These are phyloP conservation scores for Phycomyces blakesleeanus DNA, from an alignment of 192 early-diverging fungal genomes.

Conservation along the genomic window DNA sequence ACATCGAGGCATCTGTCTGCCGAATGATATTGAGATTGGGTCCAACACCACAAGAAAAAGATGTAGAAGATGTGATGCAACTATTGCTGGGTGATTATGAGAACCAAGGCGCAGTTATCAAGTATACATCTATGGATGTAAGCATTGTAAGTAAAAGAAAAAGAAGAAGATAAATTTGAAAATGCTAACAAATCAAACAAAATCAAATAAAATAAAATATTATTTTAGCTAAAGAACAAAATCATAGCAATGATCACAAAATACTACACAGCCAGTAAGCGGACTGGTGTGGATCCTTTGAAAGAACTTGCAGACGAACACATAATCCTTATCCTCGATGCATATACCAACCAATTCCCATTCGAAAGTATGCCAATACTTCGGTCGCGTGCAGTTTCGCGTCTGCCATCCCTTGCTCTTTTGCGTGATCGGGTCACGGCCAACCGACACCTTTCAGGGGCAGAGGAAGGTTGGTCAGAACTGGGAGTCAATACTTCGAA, in stretches of 20 bases:
- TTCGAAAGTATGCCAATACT: slow-evolving; percentile 85
- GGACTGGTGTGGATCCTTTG: slow-evolving; percentile 1
- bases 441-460: background rate
- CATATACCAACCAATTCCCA: slow-evolving; percentile 78
- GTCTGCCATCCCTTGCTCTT: slow-evolving; percentile 75
- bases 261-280: slow-evolving; percentile 11
- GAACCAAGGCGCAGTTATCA: slow-evolving; percentile 46
- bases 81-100: slow-evolving; percentile 68
- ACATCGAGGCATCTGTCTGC: slow-evolving; percentile 41
- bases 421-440: slow-evolving; percentile 56
- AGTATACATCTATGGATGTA: slow-evolving; percentile 53
- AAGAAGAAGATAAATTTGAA: too few relatives aligned
- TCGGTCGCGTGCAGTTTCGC: slow-evolving; percentile 66
- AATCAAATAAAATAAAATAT: slow-evolving; percentile 22
- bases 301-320: slow-evolving; percentile 41
- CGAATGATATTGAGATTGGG: slow-evolving; percentile 55
- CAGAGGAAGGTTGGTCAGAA: slow-evolving; percentile 35
- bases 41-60: slow-evolving; percentile 43
- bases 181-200: slow-evolving; percentile 7
- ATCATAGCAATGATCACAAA: slow-evolving; percentile 4
- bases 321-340: slow-evolving; percentile 82
- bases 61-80: slow-evolving; percentile 66
- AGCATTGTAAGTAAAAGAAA: background rate
- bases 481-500: slow-evolving; percentile 40
- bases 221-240: slow-evolving; percentile 22